Evolutionary conservation across 1,284 basidiomycete species (phyloP).

Genomic region (Microbotryomycetes sp.): DNA sequence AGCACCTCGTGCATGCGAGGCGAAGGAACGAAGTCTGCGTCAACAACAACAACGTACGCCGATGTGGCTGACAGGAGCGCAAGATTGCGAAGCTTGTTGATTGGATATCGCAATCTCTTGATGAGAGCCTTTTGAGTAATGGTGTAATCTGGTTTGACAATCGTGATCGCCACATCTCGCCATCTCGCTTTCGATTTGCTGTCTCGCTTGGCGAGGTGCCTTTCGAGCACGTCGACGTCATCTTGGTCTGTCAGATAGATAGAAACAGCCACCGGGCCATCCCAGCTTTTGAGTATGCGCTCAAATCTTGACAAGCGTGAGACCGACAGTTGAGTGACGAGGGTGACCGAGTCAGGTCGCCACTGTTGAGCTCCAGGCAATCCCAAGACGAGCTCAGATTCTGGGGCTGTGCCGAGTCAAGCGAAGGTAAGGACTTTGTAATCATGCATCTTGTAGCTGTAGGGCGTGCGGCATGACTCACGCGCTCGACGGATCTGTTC

Average conservation of each 20-base stretch:
- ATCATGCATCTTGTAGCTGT: not conserved
- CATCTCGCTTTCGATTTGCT: not conserved
- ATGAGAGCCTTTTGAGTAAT: conserved; percentile 5
- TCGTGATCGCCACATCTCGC: conserved; percentile 3
- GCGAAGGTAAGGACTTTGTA: not conserved
- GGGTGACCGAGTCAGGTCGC: conserved; percentile 7
- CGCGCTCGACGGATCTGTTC: conserved; percentile 4
- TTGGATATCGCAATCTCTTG: conserved; percentile 20
- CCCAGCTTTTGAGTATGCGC: conserved; percentile 13
- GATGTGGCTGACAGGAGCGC: conserved; percentile 2
- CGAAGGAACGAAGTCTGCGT: conserved; percentile 26
- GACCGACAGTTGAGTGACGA: conserved; percentile 22
- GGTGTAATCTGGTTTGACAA: conserved; percentile 20
- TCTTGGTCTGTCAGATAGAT: conserved; percentile 23
- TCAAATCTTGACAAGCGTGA: conserved; percentile 21
- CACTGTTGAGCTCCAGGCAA: not conserved
- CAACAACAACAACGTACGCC: conserved; percentile 12
- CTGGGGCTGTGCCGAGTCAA: not conserved
- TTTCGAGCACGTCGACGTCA: conserved; percentile 8
- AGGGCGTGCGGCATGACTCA: not conserved
- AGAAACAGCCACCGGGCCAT: conserved; percentile 13
- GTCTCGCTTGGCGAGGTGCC: not conserved
- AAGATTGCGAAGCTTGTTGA: conserved; percentile 25
- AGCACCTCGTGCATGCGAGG: conserved; percentile 17
- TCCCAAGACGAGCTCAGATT: not conserved